These are phyloP conservation scores for Silene uniflora DNA, from an alignment of 148 eudicot species.

Conservation along the genomic window DNA sequence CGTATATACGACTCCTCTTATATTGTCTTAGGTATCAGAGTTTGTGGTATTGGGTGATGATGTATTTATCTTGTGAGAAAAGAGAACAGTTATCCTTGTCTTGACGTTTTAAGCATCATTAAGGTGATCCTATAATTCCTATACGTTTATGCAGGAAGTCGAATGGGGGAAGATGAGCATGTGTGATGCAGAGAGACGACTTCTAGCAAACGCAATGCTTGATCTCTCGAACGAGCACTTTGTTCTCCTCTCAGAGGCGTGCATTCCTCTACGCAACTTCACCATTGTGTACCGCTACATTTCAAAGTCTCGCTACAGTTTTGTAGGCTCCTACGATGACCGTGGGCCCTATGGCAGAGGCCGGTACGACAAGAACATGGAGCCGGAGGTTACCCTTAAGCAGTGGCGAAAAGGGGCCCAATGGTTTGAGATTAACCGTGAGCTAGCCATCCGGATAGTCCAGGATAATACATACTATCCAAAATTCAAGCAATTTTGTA, in stretches of 20 bases:
- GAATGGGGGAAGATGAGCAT: slow-evolving; percentile 54
- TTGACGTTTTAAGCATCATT: too few relatives aligned
- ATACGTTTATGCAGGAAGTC: slow-evolving; percentile 18
- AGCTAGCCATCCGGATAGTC: slow-evolving; percentile 37
- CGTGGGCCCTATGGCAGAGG: slow-evolving; percentile 44
- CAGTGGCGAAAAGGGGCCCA: slow-evolving; percentile 56
- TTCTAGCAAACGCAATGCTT: slow-evolving; percentile 48
- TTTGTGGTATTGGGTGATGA: too few relatives aligned
- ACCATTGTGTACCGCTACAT: slow-evolving; percentile 38
- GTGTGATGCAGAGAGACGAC: slow-evolving; percentile 55
- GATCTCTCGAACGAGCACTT: slow-evolving; percentile 45
- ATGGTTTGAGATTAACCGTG: slow-evolving; percentile 49
- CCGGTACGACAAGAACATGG: slow-evolving; percentile 37
- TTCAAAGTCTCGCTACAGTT: slow-evolving; percentile 37
- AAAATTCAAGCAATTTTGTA: slow-evolving; percentile 40
- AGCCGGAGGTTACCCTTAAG: slow-evolving; percentile 35
- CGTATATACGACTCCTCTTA: too few relatives aligned
- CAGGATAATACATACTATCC: slow-evolving; percentile 37
- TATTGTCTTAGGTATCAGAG: too few relatives aligned
- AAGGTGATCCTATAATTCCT: too few relatives aligned
- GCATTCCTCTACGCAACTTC: slow-evolving; percentile 48
- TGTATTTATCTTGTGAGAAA: too few relatives aligned
- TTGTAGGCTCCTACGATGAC: slow-evolving; percentile 47
- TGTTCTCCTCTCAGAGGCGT: slow-evolving; percentile 43
- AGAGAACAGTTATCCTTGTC: too few relatives aligned